These are phyloP conservation scores for Epichloe amarillans DNA, from an alignment of 2,329 filamentous ascomycete species.

Conservation along the genomic window DNA sequence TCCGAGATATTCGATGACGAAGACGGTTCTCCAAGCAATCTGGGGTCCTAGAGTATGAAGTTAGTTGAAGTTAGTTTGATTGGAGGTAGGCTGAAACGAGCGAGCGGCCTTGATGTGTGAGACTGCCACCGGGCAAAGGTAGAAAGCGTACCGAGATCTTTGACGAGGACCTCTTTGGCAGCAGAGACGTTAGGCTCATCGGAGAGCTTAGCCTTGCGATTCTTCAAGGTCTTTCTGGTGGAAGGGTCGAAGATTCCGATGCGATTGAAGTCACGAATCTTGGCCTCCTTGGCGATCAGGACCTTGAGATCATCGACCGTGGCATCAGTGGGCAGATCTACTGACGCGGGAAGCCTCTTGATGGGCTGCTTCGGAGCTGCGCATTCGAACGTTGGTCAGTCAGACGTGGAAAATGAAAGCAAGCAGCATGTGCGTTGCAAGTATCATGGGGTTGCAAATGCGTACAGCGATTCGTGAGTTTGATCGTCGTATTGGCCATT, in stretches of 20 bases:
- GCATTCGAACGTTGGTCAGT: slow-evolving; percentile 3
- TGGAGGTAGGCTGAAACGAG: neutral
- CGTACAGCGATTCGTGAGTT: slow-evolving; percentile 12
- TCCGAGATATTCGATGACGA: slow-evolving; percentile 87
- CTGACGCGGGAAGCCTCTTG: slow-evolving; percentile 37
- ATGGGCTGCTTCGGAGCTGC: slow-evolving; percentile 36
- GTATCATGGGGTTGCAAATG: no score
- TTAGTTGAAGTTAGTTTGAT: neutral
- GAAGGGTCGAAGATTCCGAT: slow-evolving; percentile 48
- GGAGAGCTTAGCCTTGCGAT: slow-evolving; percentile 40
- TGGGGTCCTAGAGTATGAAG: slow-evolving; percentile 52
- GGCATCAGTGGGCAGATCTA: slow-evolving; percentile 35
- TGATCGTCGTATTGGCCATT: slow-evolving; percentile 9
- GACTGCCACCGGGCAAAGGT: neutral
- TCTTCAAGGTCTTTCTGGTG: slow-evolving; percentile 49
- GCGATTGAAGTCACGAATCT: slow-evolving; percentile 44
- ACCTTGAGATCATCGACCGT: slow-evolving; percentile 49
- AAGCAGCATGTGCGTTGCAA: neutral
- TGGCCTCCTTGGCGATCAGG: slow-evolving; percentile 35
- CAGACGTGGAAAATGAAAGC: neutral
- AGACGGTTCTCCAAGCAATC: slow-evolving; percentile 86
- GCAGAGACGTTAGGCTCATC: slow-evolving; percentile 35
- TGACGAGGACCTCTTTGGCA: slow-evolving; percentile 59
- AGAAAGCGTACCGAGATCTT: slow-evolving; percentile 65
- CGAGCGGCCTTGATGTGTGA: no score